Base-by-base conservation (phyloP, 208 protist genomes). In the Leptomonas pyrrhocoris region DNA sequence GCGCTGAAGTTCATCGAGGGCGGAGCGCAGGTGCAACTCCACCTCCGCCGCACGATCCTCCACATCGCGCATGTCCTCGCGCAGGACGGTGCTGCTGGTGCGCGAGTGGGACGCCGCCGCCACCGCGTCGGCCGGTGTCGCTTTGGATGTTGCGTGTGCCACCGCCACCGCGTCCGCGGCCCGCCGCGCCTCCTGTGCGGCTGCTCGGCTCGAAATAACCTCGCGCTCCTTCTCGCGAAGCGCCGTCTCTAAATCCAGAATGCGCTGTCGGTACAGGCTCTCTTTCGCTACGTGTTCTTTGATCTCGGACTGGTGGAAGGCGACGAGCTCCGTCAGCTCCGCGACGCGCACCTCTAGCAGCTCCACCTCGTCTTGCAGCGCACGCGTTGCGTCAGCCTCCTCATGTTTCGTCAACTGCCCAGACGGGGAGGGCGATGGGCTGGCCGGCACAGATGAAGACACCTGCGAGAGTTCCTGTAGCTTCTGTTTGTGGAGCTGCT, bases 221-320 rank as follows among this genome's bases (percentile, higher is more conserved):
- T 64, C 59, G 2, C 58, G 50, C 28, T 60, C 54, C 65, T 66
- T 74, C 49, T 76, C 70, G 21, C 72, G 70, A n/a, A 90, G 53
- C 0, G 65, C 68, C n/a, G 71, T 45, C 56, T 91, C 84, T 18
- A 94, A 54, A 28, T 79, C 63, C 1, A 86, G 38, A 58, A 94
- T 83, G 36, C 85, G 80, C 60, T 77, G 60, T 6, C 86, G 83
- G 40, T 94, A 94, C 36, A 54, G 36, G 46, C 59, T 58, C 59
- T 94, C 88, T 51, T 74, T 79, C 23, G 68, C 50, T 0, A 82
- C 81, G 70, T 85, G 73, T 18, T 66, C 73, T 18, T 78, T 66
- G 18, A 90, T 86, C 42, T 92, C 85, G 2, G 53, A 40, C 51
- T 94, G 89, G 48, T 92, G 85, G 30, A 78, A 73, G 31, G 68